Evolutionary conservation across 2,329 filamentous ascomycete genomes (phyloP).

Genomic region (Monilinia fructigena): DNA sequence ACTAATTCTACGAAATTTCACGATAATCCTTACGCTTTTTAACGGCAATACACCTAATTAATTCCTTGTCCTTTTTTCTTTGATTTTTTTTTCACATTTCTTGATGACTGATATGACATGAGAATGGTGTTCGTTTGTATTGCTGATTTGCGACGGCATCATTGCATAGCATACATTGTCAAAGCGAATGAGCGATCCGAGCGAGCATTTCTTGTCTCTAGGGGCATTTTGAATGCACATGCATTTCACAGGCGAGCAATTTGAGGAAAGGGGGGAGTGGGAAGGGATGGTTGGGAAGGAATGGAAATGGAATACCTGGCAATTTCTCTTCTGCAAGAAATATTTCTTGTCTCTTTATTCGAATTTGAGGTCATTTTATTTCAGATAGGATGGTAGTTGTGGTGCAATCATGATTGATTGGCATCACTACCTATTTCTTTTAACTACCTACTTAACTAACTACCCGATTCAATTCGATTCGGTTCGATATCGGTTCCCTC

Average conservation of each 20-base stretch:
- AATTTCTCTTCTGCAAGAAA: neutral
- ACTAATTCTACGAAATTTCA: slow-evolving; percentile 22
- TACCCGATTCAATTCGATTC: neutral
- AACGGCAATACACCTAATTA: slow-evolving; percentile 17
- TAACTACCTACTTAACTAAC: slow-evolving; percentile 11
- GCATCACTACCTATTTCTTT: slow-evolving; percentile 10
- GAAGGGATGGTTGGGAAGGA: neutral
- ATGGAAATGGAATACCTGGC: slow-evolving; percentile 16
- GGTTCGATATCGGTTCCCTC: neutral
- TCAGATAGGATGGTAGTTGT: neutral
- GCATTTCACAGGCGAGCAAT: slow-evolving; percentile 10
- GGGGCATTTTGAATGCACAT: slow-evolving; percentile 15
- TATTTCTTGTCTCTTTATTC: slow-evolving; percentile 4
- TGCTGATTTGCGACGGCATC: slow-evolving; percentile 1
- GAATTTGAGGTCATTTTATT: neutral
- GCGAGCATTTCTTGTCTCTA: slow-evolving; percentile 5
- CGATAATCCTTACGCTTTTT: slow-evolving; percentile 9
- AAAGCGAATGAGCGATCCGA: slow-evolving; percentile 3
- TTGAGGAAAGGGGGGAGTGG: neutral
- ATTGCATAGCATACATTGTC: slow-evolving; percentile 12
- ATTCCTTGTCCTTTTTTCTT: neutral
- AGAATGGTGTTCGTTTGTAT: neutral
- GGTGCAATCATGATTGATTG: slow-evolving; percentile 7
- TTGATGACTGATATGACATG: slow-evolving; percentile 12
- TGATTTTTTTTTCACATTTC: slow-evolving; percentile 4